Conservation (phyloP, 371 early-diverging fungal species). For the Rhizomucor miehei region DNA sequence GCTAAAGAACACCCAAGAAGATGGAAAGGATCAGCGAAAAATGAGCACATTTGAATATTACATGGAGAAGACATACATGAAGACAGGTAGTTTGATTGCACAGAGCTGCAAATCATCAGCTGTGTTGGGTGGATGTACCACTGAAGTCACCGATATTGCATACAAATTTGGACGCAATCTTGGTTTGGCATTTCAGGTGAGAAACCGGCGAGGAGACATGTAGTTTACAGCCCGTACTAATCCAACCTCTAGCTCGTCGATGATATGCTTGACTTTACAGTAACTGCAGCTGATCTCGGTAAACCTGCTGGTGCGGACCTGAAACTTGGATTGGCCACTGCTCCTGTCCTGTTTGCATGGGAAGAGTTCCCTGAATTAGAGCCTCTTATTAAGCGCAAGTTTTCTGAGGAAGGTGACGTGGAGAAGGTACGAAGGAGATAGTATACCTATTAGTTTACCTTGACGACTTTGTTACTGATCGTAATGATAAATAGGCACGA, state of each 20-base stretch:
- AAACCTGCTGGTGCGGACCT: constrained; percentile 90
- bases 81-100: constrained; percentile 94
- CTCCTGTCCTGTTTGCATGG: constrained; percentile 92
- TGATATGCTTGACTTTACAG: constrained; percentile 91
- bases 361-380: constrained; percentile 85
- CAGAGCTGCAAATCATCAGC: constrained; percentile 89
- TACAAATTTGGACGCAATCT: constrained; percentile 86
- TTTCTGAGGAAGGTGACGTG: constrained; percentile 63
- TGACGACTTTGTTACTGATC: neutral
- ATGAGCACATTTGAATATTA: constrained; percentile 78
- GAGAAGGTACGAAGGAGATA: constrained; percentile 37
- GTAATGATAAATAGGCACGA: constrained; percentile 44
- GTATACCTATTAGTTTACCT: neutral
- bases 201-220: neutral
- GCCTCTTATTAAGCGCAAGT: constrained; percentile 84
- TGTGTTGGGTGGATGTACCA: constrained; percentile 77
- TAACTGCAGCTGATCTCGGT: constrained; percentile 75
- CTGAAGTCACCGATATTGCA: constrained; percentile 69
- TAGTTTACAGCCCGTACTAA: too few relatives aligned
- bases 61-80: constrained; percentile 92
- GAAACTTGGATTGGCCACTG: constrained; percentile 86
- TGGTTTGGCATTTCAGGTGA: constrained; percentile 93
- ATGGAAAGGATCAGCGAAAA: constrained; percentile 9
- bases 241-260: constrained; percentile 87
- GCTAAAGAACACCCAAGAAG: constrained; percentile 66